Base-by-base conservation (phyloP, 768 basidiomycete genomes). In the Termitomyces bulborhizus region DNA sequence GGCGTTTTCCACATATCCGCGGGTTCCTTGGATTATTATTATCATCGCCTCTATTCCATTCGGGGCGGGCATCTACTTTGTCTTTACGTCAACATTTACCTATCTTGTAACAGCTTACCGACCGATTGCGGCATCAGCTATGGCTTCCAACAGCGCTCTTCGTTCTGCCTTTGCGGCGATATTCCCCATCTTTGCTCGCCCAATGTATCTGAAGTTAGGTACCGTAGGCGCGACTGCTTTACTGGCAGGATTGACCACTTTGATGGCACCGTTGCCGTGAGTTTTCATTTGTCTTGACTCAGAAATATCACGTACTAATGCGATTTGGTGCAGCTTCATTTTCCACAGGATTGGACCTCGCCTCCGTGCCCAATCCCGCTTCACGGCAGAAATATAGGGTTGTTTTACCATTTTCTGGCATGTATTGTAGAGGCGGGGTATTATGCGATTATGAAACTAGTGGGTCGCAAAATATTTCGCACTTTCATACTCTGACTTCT, bases 141-240 rank as follows among this genome's bases (percentile, higher is more conserved):
- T 88, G 69, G 85, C 84, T 4, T 71, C 84, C 21, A 86, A 85
- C 54, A 82, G 82, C 51, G 79, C 83, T 15, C 68, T 85, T 59
- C 78, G 85, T 42, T 84, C 82, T 0, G 63, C 78, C 0, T 80
- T 84, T 56, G 86, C 84, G 1, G 83, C 81, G 0, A 76, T 76
- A 2, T 86, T 87, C 66, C 86, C 86, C 1, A 76, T 65, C 1
- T 83, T 81, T 42, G 86, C 88, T 0, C 77, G 86, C 63, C 81
- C 88, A 0, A 79, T 84, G 69, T 93, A 93, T 64, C 68, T 69
- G 1, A 79, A 79, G 46, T 65, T 90, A 5, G 86, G 88, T 0
- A 82, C 84, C 0, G 85, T 86, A 0, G 88, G 88, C 0, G 87
- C 85, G 1, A 85, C 83, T 0, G 86, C 84, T 13, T 73, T 89